Evolutionary conservation across 164 flowering plant species (phyloP), one percentile per base, ranked within the genome.

Genomic region (Piper longum): DNA sequence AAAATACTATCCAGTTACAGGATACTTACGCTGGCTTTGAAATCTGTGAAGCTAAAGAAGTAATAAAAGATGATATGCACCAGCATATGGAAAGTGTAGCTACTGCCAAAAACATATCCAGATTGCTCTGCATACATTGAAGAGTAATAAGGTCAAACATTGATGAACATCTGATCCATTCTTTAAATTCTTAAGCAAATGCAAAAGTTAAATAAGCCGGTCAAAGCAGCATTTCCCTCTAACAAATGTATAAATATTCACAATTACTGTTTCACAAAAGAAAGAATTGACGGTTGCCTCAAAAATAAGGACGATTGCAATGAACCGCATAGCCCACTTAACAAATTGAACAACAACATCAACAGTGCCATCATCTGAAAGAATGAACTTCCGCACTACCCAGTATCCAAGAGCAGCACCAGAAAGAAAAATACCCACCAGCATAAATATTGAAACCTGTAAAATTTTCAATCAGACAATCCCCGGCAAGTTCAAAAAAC

Each of bases 391-490:
- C 62, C 91, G 83, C 58, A 91, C 92, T 63, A 83, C 77, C 89
- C 89, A 91, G 73, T 73, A 89, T 42, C 98, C 98, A 41, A 89
- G 70, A 62, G 82, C 96, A 75, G 98, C 98, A 76, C 98, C 98
- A 7, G 88, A 77, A 57, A 91, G 77, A 55, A 83, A 42, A 65
- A 89, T 71, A 43, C 81, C 82, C 44, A 85, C 76, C 12, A 80
- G 45, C 52, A 82, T 16, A 69, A 89, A 74, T 42, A 83, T 54
- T 60, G 82, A 76, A 26, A 91, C 92, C 98, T 91, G 92, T 6
- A n/a, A 14, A 48, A 48, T 12, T 9, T 26, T 26, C 36, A 26
- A 26, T 26, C 2, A 26, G 36, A 26, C 36, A 26, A 26, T 26
- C 36, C 36, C 36, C 36, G 36, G 36, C 36, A 26, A 26, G 36